Evolutionary conservation across 352 stramenopile genomes (phyloP).

Genomic region (Phytophthora brassicae): DNA sequence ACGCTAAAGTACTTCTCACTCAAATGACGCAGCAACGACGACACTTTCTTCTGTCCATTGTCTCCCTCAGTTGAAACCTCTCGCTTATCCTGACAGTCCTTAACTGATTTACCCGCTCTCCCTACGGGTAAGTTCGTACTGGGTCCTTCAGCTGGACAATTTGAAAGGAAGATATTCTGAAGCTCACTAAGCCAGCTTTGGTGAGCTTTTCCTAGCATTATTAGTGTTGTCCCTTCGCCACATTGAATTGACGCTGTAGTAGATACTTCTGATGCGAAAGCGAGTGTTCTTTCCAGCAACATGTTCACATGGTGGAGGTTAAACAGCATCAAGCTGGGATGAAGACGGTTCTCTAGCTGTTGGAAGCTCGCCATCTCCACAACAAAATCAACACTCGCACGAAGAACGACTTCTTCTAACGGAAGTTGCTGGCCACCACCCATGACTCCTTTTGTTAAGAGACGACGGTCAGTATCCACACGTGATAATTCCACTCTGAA

Average conservation of each 20-base stretch:
- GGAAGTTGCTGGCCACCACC: constrained; percentile 26
- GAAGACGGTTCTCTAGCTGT: constrained; percentile 17
- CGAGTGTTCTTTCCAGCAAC: constrained; percentile 42
- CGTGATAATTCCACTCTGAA: constrained; percentile 18
- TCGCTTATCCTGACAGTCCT: background rate
- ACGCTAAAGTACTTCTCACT: constrained; percentile 79
- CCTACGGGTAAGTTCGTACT: background rate
- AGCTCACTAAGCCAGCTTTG: constrained; percentile 63
- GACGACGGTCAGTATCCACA: background rate
- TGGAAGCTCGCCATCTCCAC: constrained; percentile 43
- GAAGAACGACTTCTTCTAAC: constrained; percentile 49
- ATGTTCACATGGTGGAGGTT: constrained; percentile 55
- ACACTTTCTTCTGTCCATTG: constrained; percentile 33
- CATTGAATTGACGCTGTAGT: background rate
- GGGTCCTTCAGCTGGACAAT: constrained; percentile 13
- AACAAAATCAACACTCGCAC: constrained; percentile 53
- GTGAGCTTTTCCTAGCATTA: constrained; percentile 59
- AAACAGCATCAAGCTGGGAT: constrained; percentile 35
- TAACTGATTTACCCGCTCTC: background rate
- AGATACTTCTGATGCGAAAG: constrained; percentile 22
- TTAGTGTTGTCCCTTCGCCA: constrained; percentile 31
- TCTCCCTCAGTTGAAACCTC: background rate
- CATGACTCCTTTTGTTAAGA: constrained; percentile 13
- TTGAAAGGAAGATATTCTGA: constrained; percentile 45
- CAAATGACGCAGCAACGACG: constrained; percentile 29